These are phyloP conservation scores for Botrytis fabae DNA, from an alignment of 2,329 filamentous ascomycete genomes.

Conservation along the genomic window DNA sequence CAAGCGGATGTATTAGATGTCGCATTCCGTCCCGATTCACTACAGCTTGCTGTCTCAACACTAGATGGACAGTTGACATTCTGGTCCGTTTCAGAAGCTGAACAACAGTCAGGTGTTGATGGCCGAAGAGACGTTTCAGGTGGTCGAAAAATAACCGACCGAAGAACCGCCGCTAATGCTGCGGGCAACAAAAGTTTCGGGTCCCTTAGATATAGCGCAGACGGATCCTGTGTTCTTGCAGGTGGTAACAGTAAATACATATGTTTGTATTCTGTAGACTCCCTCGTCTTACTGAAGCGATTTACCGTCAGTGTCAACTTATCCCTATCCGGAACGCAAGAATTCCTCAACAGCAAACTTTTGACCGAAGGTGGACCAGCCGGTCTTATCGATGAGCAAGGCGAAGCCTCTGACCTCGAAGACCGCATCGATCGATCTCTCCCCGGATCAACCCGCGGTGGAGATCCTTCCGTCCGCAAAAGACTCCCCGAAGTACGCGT, in stretches of 20 bases:
- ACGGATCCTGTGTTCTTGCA: slow-evolving; percentile 86
- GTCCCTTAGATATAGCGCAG: slow-evolving; percentile 85
- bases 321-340: slow-evolving; percentile 93
- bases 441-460: slow-evolving; percentile 81
- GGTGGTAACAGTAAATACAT: slow-evolving; percentile 98
- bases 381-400: slow-evolving; percentile 82
- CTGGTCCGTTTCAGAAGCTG: slow-evolving; percentile 86
- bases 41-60: slow-evolving; percentile 88
- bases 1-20: slow-evolving; percentile 88
- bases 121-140: slow-evolving; percentile 90
- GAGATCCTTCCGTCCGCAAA: slow-evolving; percentile 76
- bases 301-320: slow-evolving; percentile 94
- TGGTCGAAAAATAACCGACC: slow-evolving; percentile 83
- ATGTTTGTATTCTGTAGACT: slow-evolving; percentile 91
- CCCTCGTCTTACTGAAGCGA: slow-evolving; percentile 88
- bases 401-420: slow-evolving; percentile 86
- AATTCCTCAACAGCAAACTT: slow-evolving; percentile 90
- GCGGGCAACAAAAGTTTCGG: slow-evolving; percentile 88
- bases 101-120: slow-evolving; percentile 83
- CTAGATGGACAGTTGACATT: slow-evolving; percentile 93
- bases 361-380: slow-evolving; percentile 87
- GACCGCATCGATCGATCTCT: slow-evolving; percentile 76
- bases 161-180: slow-evolving; percentile 86
- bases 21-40: slow-evolving; percentile 83
- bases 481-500: slow-evolving; percentile 82